Base-by-base conservation (phyloP, 345 rosid genomes). In the Eucalyptus pauciflora region DNA sequence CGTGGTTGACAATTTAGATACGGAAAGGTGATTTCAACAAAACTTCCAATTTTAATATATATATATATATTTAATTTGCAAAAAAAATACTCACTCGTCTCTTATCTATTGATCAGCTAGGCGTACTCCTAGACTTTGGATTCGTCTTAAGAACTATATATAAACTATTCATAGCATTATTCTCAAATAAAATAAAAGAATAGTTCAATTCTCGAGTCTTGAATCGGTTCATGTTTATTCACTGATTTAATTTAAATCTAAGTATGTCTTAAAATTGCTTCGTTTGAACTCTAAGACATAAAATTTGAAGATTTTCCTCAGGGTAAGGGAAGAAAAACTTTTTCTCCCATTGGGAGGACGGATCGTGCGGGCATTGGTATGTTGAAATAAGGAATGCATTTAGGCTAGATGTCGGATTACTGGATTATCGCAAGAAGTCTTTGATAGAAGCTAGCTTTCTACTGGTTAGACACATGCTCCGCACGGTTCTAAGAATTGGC, bases 241-340 rank as follows among this genome's bases (percentile, higher is more conserved):
- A 16, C 3, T 16, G 2, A 18, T 69, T 8, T 1, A 24, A 69
- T 8, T 7, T 17, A 1, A 0, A 51, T 8, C 2, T 17, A 0
- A 52, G 56, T 17, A 17, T 52, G 9, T 17, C 9, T 2, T 51
- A 51, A 7, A 51, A 51, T 51, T 17, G 3, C 2, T 51, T 51
- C 4, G 3, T 51, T 17, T 51, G 56, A 51, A 17, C 22, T 51
- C 7, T 52, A 1, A 52, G 24, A 52, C 1, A 3, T 51, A 17
- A 51, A 51, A 51, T 51, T 51, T 1, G 1, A 51, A 17, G 8
- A 51, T 6, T 13, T 13, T 50, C 6, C 51, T 13, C 0, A 2
- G 51, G 51, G 1, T 4, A 17, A 51, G 54, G 4, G 54, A 51
- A 51, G 8, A 7, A 51, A 51, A 51, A 16, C 22, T 51, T 16